Evolutionary conservation across 345 rosid species (phyloP).

Genomic region (Linum trigynum): DNA sequence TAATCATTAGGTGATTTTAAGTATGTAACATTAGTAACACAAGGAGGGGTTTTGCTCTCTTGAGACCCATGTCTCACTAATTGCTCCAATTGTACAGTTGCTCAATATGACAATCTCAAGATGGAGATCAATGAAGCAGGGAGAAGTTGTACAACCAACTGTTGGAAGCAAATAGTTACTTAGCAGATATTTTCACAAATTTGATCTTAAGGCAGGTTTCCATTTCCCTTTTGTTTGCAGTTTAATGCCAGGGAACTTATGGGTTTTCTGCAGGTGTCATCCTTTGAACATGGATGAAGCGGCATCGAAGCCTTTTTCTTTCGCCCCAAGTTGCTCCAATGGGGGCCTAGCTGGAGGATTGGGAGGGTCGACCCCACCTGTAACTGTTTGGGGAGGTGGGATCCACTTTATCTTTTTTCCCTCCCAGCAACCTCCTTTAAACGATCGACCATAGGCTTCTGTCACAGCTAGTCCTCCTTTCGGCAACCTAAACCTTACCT

Average conservation of each 20-base stretch:
- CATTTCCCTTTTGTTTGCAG: background rate
- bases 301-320: constrained; percentile 7
- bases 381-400: too few species aligned
- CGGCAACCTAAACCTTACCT: too few species aligned
- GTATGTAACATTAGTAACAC: background rate
- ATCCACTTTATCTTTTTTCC: too few species aligned
- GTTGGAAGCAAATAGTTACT: constrained; percentile 13
- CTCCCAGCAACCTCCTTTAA: too few species aligned
- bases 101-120: constrained; percentile 10
- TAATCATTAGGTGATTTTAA: constrained; percentile 8
- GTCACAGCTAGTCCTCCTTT: too few species aligned
- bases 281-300: constrained; percentile 14
- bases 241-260: constrained; percentile 11
- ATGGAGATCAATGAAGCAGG: constrained; percentile 12
- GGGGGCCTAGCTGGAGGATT: too few species aligned
- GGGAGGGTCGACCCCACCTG: too few species aligned
- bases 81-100: constrained; percentile 7
- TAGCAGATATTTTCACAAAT: background rate
- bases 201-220: background rate
- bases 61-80: background rate
- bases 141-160: constrained; percentile 16
- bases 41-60: background rate
- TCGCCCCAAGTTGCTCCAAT: too few species aligned
- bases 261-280: constrained; percentile 19
- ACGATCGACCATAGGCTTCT: too few species aligned